A percentile compares a stretch with the other conserved stretches of the same genome.
Evolutionary conservation across 495 filamentous ascomycete species (phyloP).

Genomic region (Aspergillus campestris): DNA sequence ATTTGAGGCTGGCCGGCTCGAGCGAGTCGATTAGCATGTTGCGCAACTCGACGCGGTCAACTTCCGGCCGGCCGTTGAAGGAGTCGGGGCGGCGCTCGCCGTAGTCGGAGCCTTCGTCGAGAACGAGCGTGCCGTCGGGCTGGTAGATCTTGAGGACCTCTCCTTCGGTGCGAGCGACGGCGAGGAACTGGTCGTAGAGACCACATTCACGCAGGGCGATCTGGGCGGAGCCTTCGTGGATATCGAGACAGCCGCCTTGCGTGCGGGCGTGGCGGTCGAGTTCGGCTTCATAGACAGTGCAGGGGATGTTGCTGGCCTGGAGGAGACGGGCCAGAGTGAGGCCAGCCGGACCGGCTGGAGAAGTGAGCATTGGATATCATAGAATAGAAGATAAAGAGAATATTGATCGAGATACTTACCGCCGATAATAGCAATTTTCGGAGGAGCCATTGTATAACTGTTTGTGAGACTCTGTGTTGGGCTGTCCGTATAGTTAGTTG

Average conservation of each 20-base stretch:
- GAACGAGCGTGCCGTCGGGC: constrained; percentile 26
- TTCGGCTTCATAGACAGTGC: constrained; percentile 41
- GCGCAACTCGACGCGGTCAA: constrained; percentile 26
- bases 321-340: constrained; percentile 51
- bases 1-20: constrained; percentile 33
- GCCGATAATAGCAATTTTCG: constrained; percentile 48
- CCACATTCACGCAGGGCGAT: constrained; percentile 44
- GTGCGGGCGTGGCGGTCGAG: constrained; percentile 23
- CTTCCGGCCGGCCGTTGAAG: constrained; percentile 36
- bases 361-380: too few relatives aligned
- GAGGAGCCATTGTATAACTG: neutral
- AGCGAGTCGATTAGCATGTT: constrained; percentile 32
- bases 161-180: constrained; percentile 22
- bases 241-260: constrained; percentile 42
- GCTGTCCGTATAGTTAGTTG: too few relatives aligned
- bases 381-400: too few relatives aligned
- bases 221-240: constrained; percentile 44
- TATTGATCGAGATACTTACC: constrained; percentile 5
- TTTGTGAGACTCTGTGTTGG: too few relatives aligned
- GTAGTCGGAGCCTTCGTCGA: constrained; percentile 1
- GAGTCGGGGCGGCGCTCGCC: neutral
- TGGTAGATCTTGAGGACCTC: constrained; percentile 27
- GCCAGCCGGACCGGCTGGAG: constrained; percentile 41
- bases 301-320: constrained; percentile 33
- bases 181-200: constrained; percentile 38